phyloP scores from a whole-genome alignment of 192 early-diverging fungal genomes.

The Rhizoclosmatium globosum region DNA sequence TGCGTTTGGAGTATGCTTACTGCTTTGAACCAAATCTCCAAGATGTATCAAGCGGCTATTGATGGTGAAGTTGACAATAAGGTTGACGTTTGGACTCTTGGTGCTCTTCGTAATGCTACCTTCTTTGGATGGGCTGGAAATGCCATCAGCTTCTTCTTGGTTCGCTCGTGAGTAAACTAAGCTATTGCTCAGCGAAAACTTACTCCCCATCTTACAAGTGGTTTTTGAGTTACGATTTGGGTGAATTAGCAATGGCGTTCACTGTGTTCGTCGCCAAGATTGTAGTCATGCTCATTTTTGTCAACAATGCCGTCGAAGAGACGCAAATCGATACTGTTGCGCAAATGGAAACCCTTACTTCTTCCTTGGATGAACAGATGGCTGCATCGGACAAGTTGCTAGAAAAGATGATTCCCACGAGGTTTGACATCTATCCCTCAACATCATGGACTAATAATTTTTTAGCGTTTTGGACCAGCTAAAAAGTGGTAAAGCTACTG shows the following conservation, averaged over 20 bases:
- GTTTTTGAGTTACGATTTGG: constrained; percentile 27
- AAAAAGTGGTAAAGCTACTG: constrained; percentile 46
- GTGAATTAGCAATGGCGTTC: constrained; percentile 37
- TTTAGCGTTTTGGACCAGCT: constrained; percentile 47
- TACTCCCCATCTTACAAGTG: neutral
- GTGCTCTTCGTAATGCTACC: constrained; percentile 13
- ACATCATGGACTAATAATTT: neutral
- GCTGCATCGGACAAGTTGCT: constrained; percentile 40
- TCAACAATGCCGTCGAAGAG: constrained; percentile 53
- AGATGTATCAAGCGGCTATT: constrained; percentile 36
- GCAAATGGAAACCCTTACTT: constrained; percentile 35
- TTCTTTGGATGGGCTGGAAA: constrained; percentile 29
- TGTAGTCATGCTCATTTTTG: constrained; percentile 48
- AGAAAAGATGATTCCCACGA: constrained; percentile 44
- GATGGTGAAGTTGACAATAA: constrained; percentile 35
- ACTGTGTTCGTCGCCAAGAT: constrained; percentile 50
- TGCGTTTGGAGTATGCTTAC: neutral
- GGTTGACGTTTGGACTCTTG: constrained; percentile 33
- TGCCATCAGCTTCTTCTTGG: constrained; percentile 24
- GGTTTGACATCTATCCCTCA: neutral
- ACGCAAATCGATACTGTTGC: constrained; percentile 41
- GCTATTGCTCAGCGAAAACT: neutral
- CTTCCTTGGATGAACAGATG: constrained; percentile 44
- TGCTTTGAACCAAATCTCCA: constrained; percentile 10
- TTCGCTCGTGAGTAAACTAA: constrained; percentile 21